A percentile compares a stretch with the other conserved stretches of the same genome.
phyloP scores from a whole-genome alignment of 2,329 filamentous ascomycete genomes.

The Colletotrichum viniferum region DNA sequence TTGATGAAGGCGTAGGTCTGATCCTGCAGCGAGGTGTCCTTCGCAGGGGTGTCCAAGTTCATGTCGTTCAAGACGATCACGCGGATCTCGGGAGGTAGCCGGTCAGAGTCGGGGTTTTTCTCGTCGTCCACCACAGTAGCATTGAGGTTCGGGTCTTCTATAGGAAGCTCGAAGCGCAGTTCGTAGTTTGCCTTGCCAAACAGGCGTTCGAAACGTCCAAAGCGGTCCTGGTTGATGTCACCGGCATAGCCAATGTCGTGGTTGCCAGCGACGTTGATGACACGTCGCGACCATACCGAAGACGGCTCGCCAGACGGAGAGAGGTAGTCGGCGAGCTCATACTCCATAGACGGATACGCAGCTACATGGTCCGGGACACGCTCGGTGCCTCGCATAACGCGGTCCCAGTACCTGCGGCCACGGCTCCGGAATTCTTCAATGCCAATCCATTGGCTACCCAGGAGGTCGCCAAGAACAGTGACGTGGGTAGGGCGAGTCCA shows the following conservation, averaged over 20 bases:
- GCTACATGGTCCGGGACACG: conserved; percentile 65
- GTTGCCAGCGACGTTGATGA: conserved; percentile 93
- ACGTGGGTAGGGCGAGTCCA: conserved; percentile 87
- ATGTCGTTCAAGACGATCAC: conserved; percentile 90
- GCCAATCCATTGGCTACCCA: conserved; percentile 94
- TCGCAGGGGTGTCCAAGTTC: conserved; percentile 87
- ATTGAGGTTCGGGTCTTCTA: conserved; percentile 41
- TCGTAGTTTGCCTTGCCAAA: conserved; percentile 95
- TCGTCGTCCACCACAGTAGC: conserved; percentile 46
- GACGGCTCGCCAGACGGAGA: conserved; percentile 41
- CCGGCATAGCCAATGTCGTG: conserved; percentile 97
- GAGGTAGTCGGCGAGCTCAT: conserved; percentile 55
- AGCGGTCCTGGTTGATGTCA: conserved; percentile 77
- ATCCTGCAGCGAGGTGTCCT: conserved; percentile 69
- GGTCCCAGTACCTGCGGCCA: conserved; percentile 77
- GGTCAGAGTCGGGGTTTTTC: conserved; percentile 49
- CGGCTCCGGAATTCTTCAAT: conserved; percentile 82
- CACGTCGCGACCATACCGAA: conserved; percentile 69
- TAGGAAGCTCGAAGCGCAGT: conserved; percentile 70
- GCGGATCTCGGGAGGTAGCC: conserved; percentile 71
- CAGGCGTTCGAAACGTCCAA: conserved; percentile 79
- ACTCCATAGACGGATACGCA: conserved; percentile 49
- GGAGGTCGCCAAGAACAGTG: conserved; percentile 84
- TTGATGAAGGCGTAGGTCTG: conserved; percentile 81
- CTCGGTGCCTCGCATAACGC: conserved; percentile 73